Conservation (phyloP, 108 stramenopile species). For the Bacterosira constricta region DNA sequence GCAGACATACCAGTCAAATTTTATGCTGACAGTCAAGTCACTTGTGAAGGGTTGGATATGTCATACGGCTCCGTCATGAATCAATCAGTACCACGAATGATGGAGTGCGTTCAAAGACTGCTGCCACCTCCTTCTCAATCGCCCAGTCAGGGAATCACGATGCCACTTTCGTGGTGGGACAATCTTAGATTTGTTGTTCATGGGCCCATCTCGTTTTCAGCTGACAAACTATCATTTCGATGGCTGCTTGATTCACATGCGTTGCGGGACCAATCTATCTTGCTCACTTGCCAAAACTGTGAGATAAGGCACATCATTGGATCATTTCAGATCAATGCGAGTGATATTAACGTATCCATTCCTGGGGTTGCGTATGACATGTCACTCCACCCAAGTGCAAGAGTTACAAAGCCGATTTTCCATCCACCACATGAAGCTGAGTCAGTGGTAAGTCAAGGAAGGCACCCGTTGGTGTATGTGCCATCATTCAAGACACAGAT, state of each 20-base stretch:
- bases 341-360: constrained; percentile 34
- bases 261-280: constrained; percentile 33
- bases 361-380: constrained; percentile 55
- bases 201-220: constrained; percentile 28
- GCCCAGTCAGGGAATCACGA: neutral
- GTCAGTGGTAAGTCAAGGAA: constrained; percentile 11
- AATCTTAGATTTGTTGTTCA: constrained; percentile 54
- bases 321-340: constrained; percentile 31
- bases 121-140: constrained; percentile 40
- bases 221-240: constrained; percentile 31
- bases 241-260: constrained; percentile 51
- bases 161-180: constrained; percentile 57
- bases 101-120: constrained; percentile 43
- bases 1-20: constrained; percentile 51
- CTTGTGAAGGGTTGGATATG: constrained; percentile 20
- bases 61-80: constrained; percentile 40
- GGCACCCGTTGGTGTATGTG: constrained; percentile 48
- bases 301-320: constrained; percentile 22
- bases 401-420: neutral
- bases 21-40: constrained; percentile 35
- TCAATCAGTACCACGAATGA: constrained; percentile 35
- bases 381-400: constrained; percentile 41
- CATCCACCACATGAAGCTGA: constrained; percentile 34
- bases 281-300: constrained; percentile 26
- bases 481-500: constrained; percentile 31